Conservation (phyloP, 768 basidiomycete species). For the Galerina sulciceps region DNA sequence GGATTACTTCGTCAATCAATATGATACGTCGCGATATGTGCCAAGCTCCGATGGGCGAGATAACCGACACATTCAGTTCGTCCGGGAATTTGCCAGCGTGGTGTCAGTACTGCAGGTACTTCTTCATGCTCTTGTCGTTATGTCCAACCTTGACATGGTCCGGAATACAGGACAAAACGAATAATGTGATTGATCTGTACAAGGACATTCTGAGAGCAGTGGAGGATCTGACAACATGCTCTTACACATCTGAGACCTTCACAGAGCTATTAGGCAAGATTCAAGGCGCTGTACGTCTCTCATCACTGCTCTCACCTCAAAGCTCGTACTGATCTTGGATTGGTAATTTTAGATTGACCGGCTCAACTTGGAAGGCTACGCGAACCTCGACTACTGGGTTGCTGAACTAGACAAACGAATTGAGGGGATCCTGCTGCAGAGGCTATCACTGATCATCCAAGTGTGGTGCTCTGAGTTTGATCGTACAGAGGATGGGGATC, state of each 20-base stretch:
- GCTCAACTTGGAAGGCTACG: slow-evolving; percentile 94
- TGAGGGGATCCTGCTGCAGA: slow-evolving; percentile 75
- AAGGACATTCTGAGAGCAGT: slow-evolving; percentile 84
- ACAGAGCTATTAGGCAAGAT: slow-evolving; percentile 75
- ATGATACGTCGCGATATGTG: slow-evolving; percentile 80
- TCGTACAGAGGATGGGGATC: slow-evolving; percentile 67
- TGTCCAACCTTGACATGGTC: background rate
- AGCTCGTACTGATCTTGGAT: background rate
- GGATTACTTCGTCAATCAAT: slow-evolving; percentile 97
- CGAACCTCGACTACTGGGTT: slow-evolving; percentile 93
- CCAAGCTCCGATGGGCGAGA: slow-evolving; percentile 77
- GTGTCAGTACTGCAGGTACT: slow-evolving; percentile 87
- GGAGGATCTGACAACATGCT: slow-evolving; percentile 86
- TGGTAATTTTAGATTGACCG: slow-evolving; percentile 72
- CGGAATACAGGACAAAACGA: slow-evolving; percentile 81
- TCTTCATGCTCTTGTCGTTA: slow-evolving; percentile 6
- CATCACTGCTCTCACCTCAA: background rate
- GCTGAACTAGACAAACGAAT: slow-evolving; percentile 82
- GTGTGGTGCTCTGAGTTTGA: slow-evolving; percentile 92
- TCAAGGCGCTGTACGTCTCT: slow-evolving; percentile 74
- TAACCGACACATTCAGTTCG: slow-evolving; percentile 90
- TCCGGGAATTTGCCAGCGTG: slow-evolving; percentile 92
- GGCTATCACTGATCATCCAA: slow-evolving; percentile 78
- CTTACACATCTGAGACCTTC: slow-evolving; percentile 86
- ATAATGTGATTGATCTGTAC: slow-evolving; percentile 89